Evolutionary conservation across 495 filamentous ascomycete species (phyloP), one percentile per base, ranked within the genome.

Genomic region (Penicillium simplicissimum): DNA sequence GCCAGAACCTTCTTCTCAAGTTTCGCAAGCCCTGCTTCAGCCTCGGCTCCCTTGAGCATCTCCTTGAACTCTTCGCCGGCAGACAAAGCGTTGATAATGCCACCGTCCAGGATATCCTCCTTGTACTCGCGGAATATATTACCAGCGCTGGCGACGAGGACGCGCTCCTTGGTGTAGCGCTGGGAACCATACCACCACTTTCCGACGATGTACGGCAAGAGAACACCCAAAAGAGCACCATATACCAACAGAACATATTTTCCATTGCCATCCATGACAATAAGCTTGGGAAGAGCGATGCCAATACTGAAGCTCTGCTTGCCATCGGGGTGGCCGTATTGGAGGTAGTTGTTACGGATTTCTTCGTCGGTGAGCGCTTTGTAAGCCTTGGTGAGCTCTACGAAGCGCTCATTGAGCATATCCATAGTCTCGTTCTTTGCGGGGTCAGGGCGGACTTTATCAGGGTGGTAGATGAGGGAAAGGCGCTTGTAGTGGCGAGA

Each of bases 141-240:
- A 67, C 95, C 95, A 58, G 95, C 93, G 72, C 90, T 97, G 64
- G 92, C 90, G 57, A 96, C 87, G 38, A 96, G 81, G 34, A 98
- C 89, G 63, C 89, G 88, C 76, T 98, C 95, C 74, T 91, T 95
- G 19, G 95, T 97, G 71, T 91, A 83, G 51, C 88, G 83, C 71
- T 96, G 92, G 8, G 92, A 96, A 55, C 95, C 95, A 72, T 98
- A 98, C 95, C 95, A 98, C 95, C 95, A 98, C 36, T 88, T 90
- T 28, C 95, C 95, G 38, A 98, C 96, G 52, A 96, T 81, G 70
- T 97, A 98, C 13, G 95, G 95, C 47, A 98, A 76, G 43, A 97
- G 76, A 34, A 97, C 90, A 52, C 93, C 96, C 37, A 98, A 84
- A 38, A 97, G 79, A 43, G 84, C 75, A 10, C 90, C 92, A 72